These are phyloP conservation scores for Coemansia sp. DNA, from an alignment of 192 early-diverging fungal genomes.

Conservation along the genomic window DNA sequence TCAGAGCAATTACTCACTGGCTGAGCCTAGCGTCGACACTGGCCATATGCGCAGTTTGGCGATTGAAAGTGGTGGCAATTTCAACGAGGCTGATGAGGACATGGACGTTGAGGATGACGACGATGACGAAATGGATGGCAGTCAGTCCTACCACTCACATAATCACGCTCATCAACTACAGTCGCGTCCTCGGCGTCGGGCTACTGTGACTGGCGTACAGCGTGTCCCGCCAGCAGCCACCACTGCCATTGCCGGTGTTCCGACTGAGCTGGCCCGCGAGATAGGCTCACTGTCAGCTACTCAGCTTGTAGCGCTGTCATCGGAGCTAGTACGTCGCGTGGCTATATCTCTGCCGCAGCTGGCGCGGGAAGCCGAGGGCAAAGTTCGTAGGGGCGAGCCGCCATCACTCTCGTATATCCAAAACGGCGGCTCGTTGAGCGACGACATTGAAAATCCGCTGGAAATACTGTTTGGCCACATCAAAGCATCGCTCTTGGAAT, in stretches of 20 bases:
- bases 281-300: conserved; percentile 37
- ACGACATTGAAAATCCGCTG: conserved; percentile 19
- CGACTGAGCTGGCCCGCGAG: conserved; percentile 25
- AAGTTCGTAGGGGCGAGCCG: conserved; percentile 13
- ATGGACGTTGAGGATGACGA: conserved; percentile 18
- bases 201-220: conserved; percentile 37
- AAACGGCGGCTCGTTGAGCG: conserved; percentile 6
- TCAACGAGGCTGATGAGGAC: conserved; percentile 15
- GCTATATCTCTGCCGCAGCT: conserved; percentile 44
- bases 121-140: conserved; percentile 6
- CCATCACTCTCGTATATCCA: neutral
- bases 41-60: conserved; percentile 1
- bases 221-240: conserved; percentile 11
- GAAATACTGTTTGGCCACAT: conserved; percentile 35
- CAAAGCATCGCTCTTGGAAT: conserved; percentile 19
- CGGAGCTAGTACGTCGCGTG: conserved; percentile 52
- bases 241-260: neutral
- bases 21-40: conserved; percentile 1
- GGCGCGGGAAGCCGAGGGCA: conserved; percentile 31
- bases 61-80: neutral
- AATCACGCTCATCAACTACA: neutral
- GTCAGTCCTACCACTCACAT: neutral
- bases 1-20: neutral
- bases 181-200: conserved; percentile 39
- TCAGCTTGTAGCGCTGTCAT: conserved; percentile 53